Conservation (phyloP, 495 filamentous ascomycete genomes). For the Copromyces sp. region DNA sequence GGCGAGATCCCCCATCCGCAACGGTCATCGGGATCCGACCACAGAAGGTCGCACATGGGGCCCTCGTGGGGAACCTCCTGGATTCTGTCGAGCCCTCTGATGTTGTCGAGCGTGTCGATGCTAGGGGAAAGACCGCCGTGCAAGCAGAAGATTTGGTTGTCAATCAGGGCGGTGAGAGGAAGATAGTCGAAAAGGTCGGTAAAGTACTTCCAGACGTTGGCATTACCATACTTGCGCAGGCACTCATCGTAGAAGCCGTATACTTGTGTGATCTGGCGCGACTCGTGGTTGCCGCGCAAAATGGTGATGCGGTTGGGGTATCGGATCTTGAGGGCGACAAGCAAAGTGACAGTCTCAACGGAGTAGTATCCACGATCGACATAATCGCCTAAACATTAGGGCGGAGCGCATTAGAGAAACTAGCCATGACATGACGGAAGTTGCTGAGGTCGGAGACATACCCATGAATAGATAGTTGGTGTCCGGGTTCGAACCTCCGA, state of each 20-base stretch:
- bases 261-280: slow-evolving; percentile 93
- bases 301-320: slow-evolving; percentile 96
- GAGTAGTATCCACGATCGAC: slow-evolving; percentile 97
- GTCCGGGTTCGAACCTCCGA: slow-evolving; percentile 83
- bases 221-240: slow-evolving; percentile 94
- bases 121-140: slow-evolving; percentile 93
- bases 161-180: slow-evolving; percentile 88
- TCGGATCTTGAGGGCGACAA: slow-evolving; percentile 91
- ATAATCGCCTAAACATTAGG: slow-evolving; percentile 60
- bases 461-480: slow-evolving; percentile 97
- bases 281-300: slow-evolving; percentile 94
- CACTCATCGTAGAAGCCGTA: slow-evolving; percentile 99
- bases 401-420: background rate
- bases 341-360: slow-evolving; percentile 88
- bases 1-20: slow-evolving; percentile 98
- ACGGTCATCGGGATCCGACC: slow-evolving; percentile 96
- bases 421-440: background rate
- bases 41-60: slow-evolving; percentile 96
- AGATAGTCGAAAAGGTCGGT: slow-evolving; percentile 99
- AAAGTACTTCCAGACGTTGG: slow-evolving; percentile 99
- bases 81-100: slow-evolving; percentile 87
- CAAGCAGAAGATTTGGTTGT: slow-evolving; percentile 67
- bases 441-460: slow-evolving; percentile 27
- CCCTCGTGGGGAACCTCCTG: slow-evolving; percentile 98
- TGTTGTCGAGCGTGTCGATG: slow-evolving; percentile 98